A percentile compares a stretch with the other conserved stretches of the same genome.
These are phyloP conservation scores for Clitopilus passeckerianus DNA, from an alignment of 768 basidiomycete species.

Conservation along the genomic window DNA sequence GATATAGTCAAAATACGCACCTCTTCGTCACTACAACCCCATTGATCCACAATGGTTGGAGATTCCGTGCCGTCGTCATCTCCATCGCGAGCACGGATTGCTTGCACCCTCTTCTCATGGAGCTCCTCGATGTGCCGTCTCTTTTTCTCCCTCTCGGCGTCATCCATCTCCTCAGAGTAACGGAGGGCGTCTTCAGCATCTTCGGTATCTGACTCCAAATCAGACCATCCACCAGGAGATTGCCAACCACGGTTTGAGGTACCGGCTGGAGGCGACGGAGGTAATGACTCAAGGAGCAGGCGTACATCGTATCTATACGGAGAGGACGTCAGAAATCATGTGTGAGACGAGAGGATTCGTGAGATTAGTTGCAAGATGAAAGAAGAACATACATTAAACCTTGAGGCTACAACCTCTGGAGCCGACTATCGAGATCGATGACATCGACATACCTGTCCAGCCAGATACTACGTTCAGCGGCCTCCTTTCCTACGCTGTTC, in stretches of 20 bases:
- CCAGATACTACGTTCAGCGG: slow-evolving; percentile 42
- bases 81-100: slow-evolving; percentile 43
- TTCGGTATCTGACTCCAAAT: slow-evolving; percentile 72
- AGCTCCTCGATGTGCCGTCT: slow-evolving; percentile 52
- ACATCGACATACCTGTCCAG: slow-evolving; percentile 74
- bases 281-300: slow-evolving; percentile 58
- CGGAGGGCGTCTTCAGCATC: slow-evolving; percentile 72
- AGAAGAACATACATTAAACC: not conserved
- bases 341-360: slow-evolving; percentile 13
- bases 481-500: not conserved
- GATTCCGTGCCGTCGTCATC: slow-evolving; percentile 22
- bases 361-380: slow-evolving; percentile 15
- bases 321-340: slow-evolving; percentile 11
- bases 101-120: slow-evolving; percentile 63
- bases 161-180: slow-evolving; percentile 58
- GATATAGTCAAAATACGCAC: slow-evolving; percentile 22
- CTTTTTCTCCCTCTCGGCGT: slow-evolving; percentile 65
- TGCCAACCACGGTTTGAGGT: slow-evolving; percentile 14
- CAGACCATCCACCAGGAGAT: slow-evolving; percentile 72
- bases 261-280: slow-evolving; percentile 10
- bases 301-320: slow-evolving; percentile 71
- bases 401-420: not conserved
- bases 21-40: slow-evolving; percentile 74
- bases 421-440: slow-evolving; percentile 5
- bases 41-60: slow-evolving; percentile 27